Conservation (phyloP, 345 rosid genomes). For the Corymbia maculata region DNA sequence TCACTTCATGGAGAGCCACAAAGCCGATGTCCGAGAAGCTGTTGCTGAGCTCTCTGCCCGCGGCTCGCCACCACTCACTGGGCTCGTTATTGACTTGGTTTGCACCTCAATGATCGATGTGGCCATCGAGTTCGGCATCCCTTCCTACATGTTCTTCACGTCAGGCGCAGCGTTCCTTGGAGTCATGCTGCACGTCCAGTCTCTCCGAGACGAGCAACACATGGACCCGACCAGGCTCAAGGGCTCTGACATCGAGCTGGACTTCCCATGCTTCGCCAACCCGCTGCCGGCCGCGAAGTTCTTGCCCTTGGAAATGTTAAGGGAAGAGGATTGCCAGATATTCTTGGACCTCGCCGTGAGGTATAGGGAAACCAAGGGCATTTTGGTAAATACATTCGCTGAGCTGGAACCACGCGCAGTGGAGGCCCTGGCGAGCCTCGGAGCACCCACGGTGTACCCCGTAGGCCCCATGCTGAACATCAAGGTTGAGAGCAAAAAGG, state of each 20-base stretch:
- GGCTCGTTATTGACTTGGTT: slow-evolving; percentile 48
- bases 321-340: neutral
- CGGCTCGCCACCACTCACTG: slow-evolving; percentile 22
- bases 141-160: slow-evolving; percentile 35
- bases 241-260: slow-evolving; percentile 19
- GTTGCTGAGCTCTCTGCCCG: slow-evolving; percentile 1
- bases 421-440: neutral
- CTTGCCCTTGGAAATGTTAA: neutral
- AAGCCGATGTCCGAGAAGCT: slow-evolving; percentile 15
- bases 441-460: slow-evolving; percentile 19
- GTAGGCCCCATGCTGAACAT: slow-evolving; percentile 46
- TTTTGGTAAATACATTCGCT: slow-evolving; percentile 32
- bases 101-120: slow-evolving; percentile 39
- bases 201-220: slow-evolving; percentile 8
- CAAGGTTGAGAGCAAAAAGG: neutral
- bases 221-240: slow-evolving; percentile 8
- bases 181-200: slow-evolving; percentile 1
- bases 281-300: slow-evolving; percentile 17
- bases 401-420: slow-evolving; percentile 36
- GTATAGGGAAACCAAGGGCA: slow-evolving; percentile 21
- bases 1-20: slow-evolving; percentile 8
- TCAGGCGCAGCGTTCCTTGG: slow-evolving; percentile 25
- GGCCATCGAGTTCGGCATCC: slow-evolving; percentile 27
- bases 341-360: neutral
- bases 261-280: slow-evolving; percentile 20